Conservation (phyloP, 106 monocot species). For the Posidonia australis region DNA sequence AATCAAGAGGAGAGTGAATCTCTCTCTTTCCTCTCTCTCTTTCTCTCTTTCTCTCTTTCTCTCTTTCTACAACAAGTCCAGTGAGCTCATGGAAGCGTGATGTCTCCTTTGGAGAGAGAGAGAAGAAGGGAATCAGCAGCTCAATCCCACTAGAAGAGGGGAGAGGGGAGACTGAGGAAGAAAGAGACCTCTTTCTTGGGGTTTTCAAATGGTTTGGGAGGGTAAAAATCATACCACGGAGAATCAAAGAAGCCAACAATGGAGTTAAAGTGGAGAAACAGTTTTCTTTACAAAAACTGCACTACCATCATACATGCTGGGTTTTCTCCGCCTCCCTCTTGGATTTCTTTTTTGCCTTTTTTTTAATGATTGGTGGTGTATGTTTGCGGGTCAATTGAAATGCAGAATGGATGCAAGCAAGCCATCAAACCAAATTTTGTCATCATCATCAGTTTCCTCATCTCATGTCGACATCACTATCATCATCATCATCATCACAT, state of each 20-base stretch:
- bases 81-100: neutral
- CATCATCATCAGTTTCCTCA: too few relatives aligned
- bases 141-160: neutral
- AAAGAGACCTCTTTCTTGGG: slow-evolving; percentile 28
- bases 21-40: slow-evolving; percentile 1
- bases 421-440: neutral
- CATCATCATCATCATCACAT: slow-evolving; percentile 1
- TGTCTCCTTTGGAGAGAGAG: neutral
- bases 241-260: slow-evolving; percentile 1
- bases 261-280: slow-evolving; percentile 24
- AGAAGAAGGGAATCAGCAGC: neutral
- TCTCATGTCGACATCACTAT: neutral
- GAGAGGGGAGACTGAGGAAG: slow-evolving; percentile 9
- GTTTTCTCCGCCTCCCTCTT: neutral
- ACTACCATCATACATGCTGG: neutral
- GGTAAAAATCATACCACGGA: slow-evolving; percentile 1
- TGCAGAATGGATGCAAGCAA: neutral
- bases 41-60: slow-evolving; percentile 4
- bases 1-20: slow-evolving; percentile 5
- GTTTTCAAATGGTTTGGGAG: slow-evolving; percentile 62
- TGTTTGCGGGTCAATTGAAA: slow-evolving; percentile 6
- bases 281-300: neutral
- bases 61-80: neutral
- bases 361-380: neutral
- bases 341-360: neutral